Evolutionary conservation across 768 basidiomycete species (phyloP).

Genomic region (Tricholoma bakamatsutake): DNA sequence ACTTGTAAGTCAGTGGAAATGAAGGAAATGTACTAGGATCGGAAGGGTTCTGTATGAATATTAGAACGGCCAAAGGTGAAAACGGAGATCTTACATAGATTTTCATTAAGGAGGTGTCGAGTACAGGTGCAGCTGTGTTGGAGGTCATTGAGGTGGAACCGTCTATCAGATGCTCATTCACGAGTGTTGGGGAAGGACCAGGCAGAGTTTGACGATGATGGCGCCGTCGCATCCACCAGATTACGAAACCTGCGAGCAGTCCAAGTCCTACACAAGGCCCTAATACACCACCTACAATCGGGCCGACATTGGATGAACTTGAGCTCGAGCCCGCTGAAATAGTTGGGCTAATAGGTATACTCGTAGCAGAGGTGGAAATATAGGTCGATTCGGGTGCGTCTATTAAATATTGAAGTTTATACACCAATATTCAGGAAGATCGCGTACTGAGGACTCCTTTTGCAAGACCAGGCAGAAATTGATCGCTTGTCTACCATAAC

Average conservation of each 20-base stretch:
- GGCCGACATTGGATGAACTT: slow-evolving; percentile 15
- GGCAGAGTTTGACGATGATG: background rate
- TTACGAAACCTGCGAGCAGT: slow-evolving; percentile 9
- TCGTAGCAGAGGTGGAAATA: background rate
- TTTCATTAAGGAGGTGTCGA: background rate
- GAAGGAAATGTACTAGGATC: background rate
- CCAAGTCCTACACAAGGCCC: slow-evolving; percentile 19
- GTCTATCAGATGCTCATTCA: background rate
- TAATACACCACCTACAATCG: slow-evolving; percentile 22
- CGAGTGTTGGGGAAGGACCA: background rate
- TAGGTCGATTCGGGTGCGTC: background rate
- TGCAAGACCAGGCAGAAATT: background rate
- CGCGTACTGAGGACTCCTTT: background rate
- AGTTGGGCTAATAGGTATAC: background rate
- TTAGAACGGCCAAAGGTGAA: background rate
- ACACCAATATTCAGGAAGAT: background rate
- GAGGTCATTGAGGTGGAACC: background rate
- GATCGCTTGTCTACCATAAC: background rate
- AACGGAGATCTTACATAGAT: background rate
- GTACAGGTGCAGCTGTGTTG: background rate
- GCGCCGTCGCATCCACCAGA: slow-evolving; percentile 13
- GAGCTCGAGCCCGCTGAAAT: background rate
- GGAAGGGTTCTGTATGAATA: background rate
- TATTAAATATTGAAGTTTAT: background rate
- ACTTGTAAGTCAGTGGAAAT: background rate